Base-by-base conservation (phyloP, 2,329 filamentous ascomycete species). In the Clonostachys byssicola region DNA sequence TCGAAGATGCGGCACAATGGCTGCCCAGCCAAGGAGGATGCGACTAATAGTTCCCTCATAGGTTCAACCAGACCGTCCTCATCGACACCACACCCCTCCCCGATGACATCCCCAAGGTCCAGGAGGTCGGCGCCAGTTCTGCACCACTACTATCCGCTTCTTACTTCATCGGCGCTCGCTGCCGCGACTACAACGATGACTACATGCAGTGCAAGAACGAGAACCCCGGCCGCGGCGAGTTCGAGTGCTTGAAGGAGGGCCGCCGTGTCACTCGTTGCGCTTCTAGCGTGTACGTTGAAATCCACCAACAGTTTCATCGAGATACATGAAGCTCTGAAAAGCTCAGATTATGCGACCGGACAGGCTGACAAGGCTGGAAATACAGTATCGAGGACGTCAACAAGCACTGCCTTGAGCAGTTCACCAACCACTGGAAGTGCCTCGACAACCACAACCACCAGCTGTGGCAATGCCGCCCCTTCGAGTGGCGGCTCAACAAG, bases 151-250 rank as follows among this genome's bases (percentile, higher is more conserved):
- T 95, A 50, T 95, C 89, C 55, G 94, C 94, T 34, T 85, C 90
- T 45, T 99, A 89, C 80, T 99, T 97, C 71, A 99, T 99, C 66
- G 94, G 94, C 54, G 92, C 91, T 56, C 86, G 92, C 64, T 99
- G 94, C 85, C 87, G 82, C 67, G 78, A 88, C 45, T 99, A 92
- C 80, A 97, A 97, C 72, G 94, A 99, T 77, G 94, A 99, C 74
- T 99, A 88, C 75, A 99, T 99, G 92, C 89, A 95, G 77, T 99
- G 94, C 87, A 99, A 99, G 86, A 89, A 83, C 58, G 91, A 96
- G 73, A 85, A 90, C 61, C 86, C 89, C 53, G 94, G 94, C 60
- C 84, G 82, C 70, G 94, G 91, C 67, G 94, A 99, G 77, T 71
- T 95, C 54, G 89, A 96, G 58, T 99, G 94, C 73, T 74, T 99